These are phyloP conservation scores for Periconia digitata DNA, from an alignment of 2,329 filamentous ascomycete genomes.

Conservation along the genomic window DNA sequence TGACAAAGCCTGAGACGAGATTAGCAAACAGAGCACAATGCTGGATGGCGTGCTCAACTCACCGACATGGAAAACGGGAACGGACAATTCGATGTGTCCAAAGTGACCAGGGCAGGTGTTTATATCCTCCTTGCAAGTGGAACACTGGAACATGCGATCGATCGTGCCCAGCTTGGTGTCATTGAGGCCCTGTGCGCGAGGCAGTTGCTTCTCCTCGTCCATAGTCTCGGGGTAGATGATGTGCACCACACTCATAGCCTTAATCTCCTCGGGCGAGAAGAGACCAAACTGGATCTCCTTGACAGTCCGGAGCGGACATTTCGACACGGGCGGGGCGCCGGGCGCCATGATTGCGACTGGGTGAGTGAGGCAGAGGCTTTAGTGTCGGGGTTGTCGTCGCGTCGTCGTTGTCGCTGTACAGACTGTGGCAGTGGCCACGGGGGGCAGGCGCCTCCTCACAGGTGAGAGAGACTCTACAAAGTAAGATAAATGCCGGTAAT, in stretches of 20 bases:
- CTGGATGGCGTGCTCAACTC: slow-evolving; percentile 24
- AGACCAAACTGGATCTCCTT: slow-evolving; percentile 99
- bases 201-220: slow-evolving; percentile 91
- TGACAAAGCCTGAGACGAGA: slow-evolving; percentile 74
- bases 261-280: slow-evolving; percentile 97
- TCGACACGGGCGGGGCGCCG: slow-evolving; percentile 74
- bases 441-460: slow-evolving; percentile 26
- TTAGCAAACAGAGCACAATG: slow-evolving; percentile 5
- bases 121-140: slow-evolving; percentile 94
- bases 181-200: slow-evolving; percentile 88
- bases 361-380: slow-evolving; percentile 4
- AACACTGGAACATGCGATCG: slow-evolving; percentile 92
- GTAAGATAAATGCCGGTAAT: slow-evolving; percentile 19
- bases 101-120: slow-evolving; percentile 97
- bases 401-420: slow-evolving; percentile 14
- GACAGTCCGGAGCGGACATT: slow-evolving; percentile 84
- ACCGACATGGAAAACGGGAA: slow-evolving; percentile 89
- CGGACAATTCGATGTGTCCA: slow-evolving; percentile 95
- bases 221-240: slow-evolving; percentile 99
- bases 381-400: slow-evolving; percentile 17
- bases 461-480: slow-evolving; percentile 13
- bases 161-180: slow-evolving; percentile 96
- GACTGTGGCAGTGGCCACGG: slow-evolving; percentile 30
- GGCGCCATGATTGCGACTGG: slow-evolving; percentile 68
- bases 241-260: slow-evolving; percentile 95